A percentile compares a stretch with the other conserved stretches of the same genome.
Conservation (phyloP, 164 flowering plant species). For the Kalanchoe fedtschenkoi region DNA sequence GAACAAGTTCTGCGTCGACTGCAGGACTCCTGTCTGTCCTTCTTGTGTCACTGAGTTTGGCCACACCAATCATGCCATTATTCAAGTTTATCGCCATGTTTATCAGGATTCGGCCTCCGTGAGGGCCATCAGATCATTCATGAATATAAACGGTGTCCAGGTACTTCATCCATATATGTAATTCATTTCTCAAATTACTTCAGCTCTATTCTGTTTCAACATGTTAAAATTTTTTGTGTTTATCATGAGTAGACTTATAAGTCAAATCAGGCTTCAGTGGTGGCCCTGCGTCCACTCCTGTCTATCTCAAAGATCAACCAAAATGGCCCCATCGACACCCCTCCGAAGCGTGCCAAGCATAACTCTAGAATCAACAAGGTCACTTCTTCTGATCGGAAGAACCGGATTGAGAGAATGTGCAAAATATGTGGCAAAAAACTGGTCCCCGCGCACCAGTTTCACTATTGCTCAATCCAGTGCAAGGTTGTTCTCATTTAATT, state of each 20-base stretch:
- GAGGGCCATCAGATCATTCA: neutral
- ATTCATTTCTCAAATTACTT: too few relatives aligned
- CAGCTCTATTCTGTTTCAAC: neutral
- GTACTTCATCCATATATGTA: too few relatives aligned
- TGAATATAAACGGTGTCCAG: constrained; percentile 1
- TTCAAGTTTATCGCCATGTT: constrained; percentile 1
- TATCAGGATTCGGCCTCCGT: constrained; percentile 1
- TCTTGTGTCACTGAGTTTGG: neutral
- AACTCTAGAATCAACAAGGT: neutral
- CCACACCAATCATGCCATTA: neutral
- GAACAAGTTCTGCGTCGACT: constrained; percentile 3
- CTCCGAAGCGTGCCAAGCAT: neutral
- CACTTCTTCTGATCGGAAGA: neutral
- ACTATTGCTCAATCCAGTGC: neutral
- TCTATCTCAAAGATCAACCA: neutral
- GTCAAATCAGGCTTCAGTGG: neutral
- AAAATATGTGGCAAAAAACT: neutral
- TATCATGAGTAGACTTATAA: neutral
- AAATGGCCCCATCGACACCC: neutral
- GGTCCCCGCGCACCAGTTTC: neutral
- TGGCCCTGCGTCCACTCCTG: neutral
- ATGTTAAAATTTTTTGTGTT: neutral
- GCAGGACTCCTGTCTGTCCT: constrained; percentile 3
- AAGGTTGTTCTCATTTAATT: neutral
- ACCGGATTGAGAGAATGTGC: neutral